Conservation (phyloP, 2,329 filamentous ascomycete genomes). For the Calonectria pteridis region DNA sequence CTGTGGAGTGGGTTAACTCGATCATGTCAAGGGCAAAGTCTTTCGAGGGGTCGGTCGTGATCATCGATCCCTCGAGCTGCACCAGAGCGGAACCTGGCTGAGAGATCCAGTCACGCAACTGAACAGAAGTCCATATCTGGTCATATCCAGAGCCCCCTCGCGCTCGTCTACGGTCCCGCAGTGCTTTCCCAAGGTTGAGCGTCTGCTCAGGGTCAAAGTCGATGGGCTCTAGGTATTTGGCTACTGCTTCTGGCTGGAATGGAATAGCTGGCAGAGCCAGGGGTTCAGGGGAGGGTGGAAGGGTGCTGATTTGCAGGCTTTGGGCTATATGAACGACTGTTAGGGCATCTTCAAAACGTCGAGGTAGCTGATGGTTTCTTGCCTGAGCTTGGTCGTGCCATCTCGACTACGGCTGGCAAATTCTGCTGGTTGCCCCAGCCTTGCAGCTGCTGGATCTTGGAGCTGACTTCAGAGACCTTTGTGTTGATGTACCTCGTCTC, state of each 20-base stretch:
- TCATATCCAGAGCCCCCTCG: conserved; percentile 6
- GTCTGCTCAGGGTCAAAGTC: conserved; percentile 19
- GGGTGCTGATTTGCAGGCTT: neutral
- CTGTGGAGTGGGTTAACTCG: conserved; percentile 9
- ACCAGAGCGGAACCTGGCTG: conserved; percentile 17
- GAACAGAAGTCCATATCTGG: conserved; percentile 18
- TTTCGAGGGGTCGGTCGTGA: neutral
- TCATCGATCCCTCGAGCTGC: conserved; percentile 18
- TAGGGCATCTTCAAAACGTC: neutral
- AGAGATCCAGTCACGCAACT: conserved; percentile 27
- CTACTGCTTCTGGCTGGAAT: conserved; percentile 5
- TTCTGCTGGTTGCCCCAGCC: neutral
- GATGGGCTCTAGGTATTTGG: conserved; percentile 14
- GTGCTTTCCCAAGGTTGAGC: neutral
- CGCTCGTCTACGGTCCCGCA: conserved; percentile 16
- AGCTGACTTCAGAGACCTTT: conserved; percentile 5
- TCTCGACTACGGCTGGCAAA: neutral
- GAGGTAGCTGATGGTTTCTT: neutral
- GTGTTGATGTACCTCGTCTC: conserved; percentile 24
- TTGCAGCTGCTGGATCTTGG: conserved; percentile 5
- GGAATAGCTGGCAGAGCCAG: neutral
- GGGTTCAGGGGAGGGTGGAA: neutral
- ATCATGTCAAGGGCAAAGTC: conserved; percentile 29
- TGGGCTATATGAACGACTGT: neutral
- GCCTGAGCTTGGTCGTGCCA: neutral